Conservation (phyloP, 768 basidiomycete genomes). For the Serendipita indica region DNA sequence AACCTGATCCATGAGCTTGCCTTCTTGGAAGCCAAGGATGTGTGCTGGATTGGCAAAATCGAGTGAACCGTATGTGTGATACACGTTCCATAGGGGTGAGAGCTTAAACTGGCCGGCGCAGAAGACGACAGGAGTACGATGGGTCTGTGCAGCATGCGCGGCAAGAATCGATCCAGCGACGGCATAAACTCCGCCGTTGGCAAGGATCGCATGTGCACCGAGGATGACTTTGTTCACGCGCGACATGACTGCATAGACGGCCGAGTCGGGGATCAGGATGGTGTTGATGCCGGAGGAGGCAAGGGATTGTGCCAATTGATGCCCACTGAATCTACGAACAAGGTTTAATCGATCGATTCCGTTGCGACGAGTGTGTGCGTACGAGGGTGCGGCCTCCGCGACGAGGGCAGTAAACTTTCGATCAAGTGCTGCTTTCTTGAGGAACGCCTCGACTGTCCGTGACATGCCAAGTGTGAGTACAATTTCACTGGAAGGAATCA, state of each 20-base stretch:
- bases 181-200: constrained; percentile 92
- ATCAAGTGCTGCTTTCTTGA: constrained; percentile 78
- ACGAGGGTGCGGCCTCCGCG: constrained; percentile 91
- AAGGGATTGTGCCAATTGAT: constrained; percentile 67
- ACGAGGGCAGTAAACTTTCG: constrained; percentile 93
- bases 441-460: constrained; percentile 81
- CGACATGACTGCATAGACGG: constrained; percentile 90
- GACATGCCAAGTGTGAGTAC: constrained; percentile 91
- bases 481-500: constrained; percentile 52
- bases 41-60: constrained; percentile 62
- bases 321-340: constrained; percentile 62
- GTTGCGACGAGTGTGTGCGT: constrained; percentile 22
- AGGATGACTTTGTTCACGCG: constrained; percentile 93
- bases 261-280: constrained; percentile 94
- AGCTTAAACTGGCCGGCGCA: constrained; percentile 95
- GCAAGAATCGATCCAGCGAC: constrained; percentile 72
- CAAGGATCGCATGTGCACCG: constrained; percentile 88
- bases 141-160: constrained; percentile 74
- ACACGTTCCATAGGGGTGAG: constrained; percentile 79
- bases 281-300: constrained; percentile 76
- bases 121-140: constrained; percentile 84
- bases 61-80: constrained; percentile 70
- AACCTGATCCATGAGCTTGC: constrained; percentile 66
- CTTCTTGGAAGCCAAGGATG: constrained; percentile 60
- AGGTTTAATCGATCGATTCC: constrained; percentile 5